Percentiles rank a stretch among this genome's conserved stretches.
Conservation (phyloP, 768 basidiomycete species). For the Mycena sanguinolenta region DNA sequence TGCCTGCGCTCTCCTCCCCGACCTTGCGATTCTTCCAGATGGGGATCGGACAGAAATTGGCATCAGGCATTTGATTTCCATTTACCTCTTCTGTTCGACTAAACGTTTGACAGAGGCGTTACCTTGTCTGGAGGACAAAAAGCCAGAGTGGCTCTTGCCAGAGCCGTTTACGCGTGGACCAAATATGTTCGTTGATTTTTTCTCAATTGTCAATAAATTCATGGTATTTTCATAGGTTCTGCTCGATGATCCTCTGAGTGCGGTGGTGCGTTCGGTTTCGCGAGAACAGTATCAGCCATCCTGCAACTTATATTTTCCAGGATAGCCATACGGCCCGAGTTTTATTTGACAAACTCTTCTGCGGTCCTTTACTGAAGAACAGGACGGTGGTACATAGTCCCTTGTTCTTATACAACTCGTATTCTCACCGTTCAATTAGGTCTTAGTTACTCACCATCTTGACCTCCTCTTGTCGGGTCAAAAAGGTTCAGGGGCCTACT, state of each 20-base stretch:
- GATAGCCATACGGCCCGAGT: constrained; percentile 78
- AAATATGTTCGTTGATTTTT: constrained; percentile 40
- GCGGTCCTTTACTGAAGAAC: constrained; percentile 72
- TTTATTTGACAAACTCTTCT: constrained; percentile 73
- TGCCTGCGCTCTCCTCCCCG: constrained; percentile 84
- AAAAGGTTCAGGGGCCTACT: constrained; percentile 55
- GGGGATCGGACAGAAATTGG: constrained; percentile 80
- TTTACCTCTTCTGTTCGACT: no score
- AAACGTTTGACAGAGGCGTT: constrained; percentile 54
- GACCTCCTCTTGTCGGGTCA: constrained; percentile 83
- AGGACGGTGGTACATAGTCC: constrained; percentile 66
- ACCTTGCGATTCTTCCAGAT: constrained; percentile 87
- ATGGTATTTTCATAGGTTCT: constrained; percentile 47
- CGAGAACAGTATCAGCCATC: constrained; percentile 44
- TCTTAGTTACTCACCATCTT: constrained; percentile 87
- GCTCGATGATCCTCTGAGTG: constrained; percentile 72
- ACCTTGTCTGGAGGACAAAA: constrained; percentile 65
- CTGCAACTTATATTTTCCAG: constrained; percentile 44
- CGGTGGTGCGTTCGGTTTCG: constrained; percentile 54
- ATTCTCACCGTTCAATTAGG: not conserved
- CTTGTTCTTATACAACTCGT: no score
- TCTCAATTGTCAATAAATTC: not conserved
- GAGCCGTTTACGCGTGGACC: constrained; percentile 69
- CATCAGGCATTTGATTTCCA: not conserved
- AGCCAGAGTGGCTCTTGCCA: constrained; percentile 73